Evolutionary conservation across 768 basidiomycete genomes (phyloP), one percentile per base, ranked within the genome.

Genomic region (Amanita fuliginea): DNA sequence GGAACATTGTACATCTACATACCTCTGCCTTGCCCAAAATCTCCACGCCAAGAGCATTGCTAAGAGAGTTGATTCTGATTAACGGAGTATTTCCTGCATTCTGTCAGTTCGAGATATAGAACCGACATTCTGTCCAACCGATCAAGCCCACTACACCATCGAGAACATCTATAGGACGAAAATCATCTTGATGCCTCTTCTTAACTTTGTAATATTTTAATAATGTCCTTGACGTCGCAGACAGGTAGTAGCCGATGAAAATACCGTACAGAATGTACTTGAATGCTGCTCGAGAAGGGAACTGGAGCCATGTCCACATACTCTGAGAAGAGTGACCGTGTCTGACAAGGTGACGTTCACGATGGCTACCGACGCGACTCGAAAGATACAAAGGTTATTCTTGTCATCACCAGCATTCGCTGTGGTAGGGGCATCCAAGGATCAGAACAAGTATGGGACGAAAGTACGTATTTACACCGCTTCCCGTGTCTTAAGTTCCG

Each of bases 1-100:
- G 32, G 40, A 16, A 30, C 8, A 10, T 32, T 22, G 37, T 14
- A 46, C 6, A 24, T 51, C 7, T 36, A 16, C 69, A 42, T 50
- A 89, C 93, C 74, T 97, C 94, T 9, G 91, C 91, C 67, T 98
- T 98, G 10, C 89, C 94, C 8, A 98, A 72, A 56, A 99, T 93
- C 59, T 98, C 93, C 5, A 96, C 86, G 16, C 92, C 92, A 2
- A 96, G 73, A 0, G 83, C 84, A 64, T 96, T 76, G 62, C 92
- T 97, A 56, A 98, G 64, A 1, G 91, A 94, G 56, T 86, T 86
- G 45, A 98, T 94, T 54, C 94, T 75, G 40, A 98, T 71, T 50
- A 99, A 69, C 1, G 96, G 95, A 0, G 96, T 98, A 59, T 97
- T 96, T 37, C 95, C 95, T 96, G 33, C 10, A 46, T n/a, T 1